phyloP scores from a whole-genome alignment of 352 stramenopile species.

The Pythium angustatum region DNA sequence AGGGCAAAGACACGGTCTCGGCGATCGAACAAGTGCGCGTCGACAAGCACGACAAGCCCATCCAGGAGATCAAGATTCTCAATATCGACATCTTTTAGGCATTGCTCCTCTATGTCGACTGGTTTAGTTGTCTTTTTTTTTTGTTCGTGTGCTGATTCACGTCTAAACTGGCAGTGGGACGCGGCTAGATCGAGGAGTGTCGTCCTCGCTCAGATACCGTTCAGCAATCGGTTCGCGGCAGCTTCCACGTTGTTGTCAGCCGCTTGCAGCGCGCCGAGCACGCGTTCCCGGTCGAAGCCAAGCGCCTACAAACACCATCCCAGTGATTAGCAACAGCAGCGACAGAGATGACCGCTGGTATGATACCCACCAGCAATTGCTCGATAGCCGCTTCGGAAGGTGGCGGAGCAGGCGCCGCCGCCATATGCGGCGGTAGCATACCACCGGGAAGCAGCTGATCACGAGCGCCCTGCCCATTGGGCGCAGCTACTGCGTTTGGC shows the following conservation, averaged over 20 bases:
- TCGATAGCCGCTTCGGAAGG: slow-evolving; percentile 76
- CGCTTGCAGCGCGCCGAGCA: slow-evolving; percentile 67
- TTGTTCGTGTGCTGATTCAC: neutral
- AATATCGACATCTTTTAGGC: slow-evolving; percentile 86
- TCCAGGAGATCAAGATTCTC: slow-evolving; percentile 87
- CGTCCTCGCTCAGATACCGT: slow-evolving; percentile 49
- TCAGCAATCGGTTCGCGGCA: slow-evolving; percentile 80
- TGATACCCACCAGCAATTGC: slow-evolving; percentile 75
- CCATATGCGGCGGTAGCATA: slow-evolving; percentile 57
- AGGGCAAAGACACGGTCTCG: slow-evolving; percentile 97
- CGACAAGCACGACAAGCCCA: slow-evolving; percentile 80
- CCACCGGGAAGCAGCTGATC: slow-evolving; percentile 78
- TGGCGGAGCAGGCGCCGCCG: slow-evolving; percentile 54
- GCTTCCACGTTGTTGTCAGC: slow-evolving; percentile 88
- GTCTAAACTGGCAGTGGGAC: slow-evolving; percentile 12
- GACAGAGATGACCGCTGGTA: too few relatives aligned
- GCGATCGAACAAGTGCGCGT: slow-evolving; percentile 93
- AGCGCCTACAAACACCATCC: slow-evolving; percentile 52
- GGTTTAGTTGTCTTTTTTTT: neutral
- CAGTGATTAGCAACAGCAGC: slow-evolving; percentile 7
- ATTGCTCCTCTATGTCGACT: neutral
- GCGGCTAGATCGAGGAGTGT: neutral
- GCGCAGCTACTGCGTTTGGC: slow-evolving; percentile 18
- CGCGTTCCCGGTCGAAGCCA: slow-evolving; percentile 70
- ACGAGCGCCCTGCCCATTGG: slow-evolving; percentile 65